Percentiles rank a stretch among this genome's conserved stretches.
These are phyloP conservation scores for Plasmopara muralis DNA, from an alignment of 352 stramenopile genomes.

Conservation along the genomic window DNA sequence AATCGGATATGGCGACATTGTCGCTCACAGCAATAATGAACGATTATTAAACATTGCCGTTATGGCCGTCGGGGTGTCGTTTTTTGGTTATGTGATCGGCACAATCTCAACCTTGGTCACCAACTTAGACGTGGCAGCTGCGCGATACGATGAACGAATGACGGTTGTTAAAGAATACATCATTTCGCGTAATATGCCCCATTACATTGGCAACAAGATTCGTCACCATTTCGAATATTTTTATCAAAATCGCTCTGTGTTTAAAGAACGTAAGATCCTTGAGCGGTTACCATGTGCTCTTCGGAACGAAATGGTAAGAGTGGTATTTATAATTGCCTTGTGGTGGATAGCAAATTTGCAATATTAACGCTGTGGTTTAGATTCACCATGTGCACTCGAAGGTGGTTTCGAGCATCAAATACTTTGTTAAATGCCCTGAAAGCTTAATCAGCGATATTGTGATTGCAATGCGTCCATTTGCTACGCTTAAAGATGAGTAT, in stretches of 20 bases:
- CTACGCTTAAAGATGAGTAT: slow-evolving; percentile 67
- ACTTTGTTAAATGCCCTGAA: slow-evolving; percentile 70
- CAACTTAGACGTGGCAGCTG: slow-evolving; percentile 66
- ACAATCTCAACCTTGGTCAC: slow-evolving; percentile 77
- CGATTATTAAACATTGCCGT: slow-evolving; percentile 62
- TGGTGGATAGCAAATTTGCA: too few species aligned
- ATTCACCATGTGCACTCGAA: slow-evolving; percentile 74
- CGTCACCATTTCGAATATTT: slow-evolving; percentile 81
- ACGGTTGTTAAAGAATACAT: slow-evolving; percentile 84
- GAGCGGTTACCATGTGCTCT: slow-evolving; percentile 57
- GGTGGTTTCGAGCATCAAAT: slow-evolving; percentile 59
- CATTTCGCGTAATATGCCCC: slow-evolving; percentile 65
- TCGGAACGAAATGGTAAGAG: slow-evolving; percentile 70
- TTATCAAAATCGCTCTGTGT: slow-evolving; percentile 80
- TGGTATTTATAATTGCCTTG: not conserved
- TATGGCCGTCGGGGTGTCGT: slow-evolving; percentile 78
- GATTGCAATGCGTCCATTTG: slow-evolving; percentile 73
- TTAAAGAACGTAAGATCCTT: slow-evolving; percentile 68
- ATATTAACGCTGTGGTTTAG: slow-evolving; percentile 13
- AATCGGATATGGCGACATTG: slow-evolving; percentile 79
- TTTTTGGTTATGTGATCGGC: slow-evolving; percentile 84
- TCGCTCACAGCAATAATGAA: slow-evolving; percentile 61
- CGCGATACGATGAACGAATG: slow-evolving; percentile 75
- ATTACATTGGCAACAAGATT: slow-evolving; percentile 67
- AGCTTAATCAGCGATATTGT: slow-evolving; percentile 81